Percentiles rank a stretch among this genome's conserved stretches.
phyloP scores from a whole-genome alignment of 75 land plant species.

The Adiantum capillusveneris region DNA sequence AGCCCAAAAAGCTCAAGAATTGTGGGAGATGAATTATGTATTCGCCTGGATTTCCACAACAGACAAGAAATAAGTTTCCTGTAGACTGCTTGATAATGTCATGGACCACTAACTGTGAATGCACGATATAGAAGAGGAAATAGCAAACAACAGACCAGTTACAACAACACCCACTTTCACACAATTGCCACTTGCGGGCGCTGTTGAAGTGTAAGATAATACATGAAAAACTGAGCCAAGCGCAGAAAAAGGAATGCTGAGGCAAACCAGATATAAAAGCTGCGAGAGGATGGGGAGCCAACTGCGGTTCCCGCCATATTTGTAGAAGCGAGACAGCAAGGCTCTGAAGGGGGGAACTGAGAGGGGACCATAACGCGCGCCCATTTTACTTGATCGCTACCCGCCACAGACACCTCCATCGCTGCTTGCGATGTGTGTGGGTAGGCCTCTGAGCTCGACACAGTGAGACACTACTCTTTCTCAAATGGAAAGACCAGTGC shows the following conservation, averaged over 20 bases:
- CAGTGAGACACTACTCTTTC: no score
- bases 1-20: conserved; percentile 19
- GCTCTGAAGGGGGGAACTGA: not conserved
- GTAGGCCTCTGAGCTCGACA: no score
- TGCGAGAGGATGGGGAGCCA: not conserved
- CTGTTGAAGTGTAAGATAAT: no score
- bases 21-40: conserved; percentile 16
- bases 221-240: no score
- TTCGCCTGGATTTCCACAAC: conserved; percentile 6
- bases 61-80: not conserved
- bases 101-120: no score
- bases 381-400: conserved; percentile 25
- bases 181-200: no score
- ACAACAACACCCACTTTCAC: no score
- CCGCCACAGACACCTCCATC: conserved; percentile 31
- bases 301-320: no score
- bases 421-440: no score
- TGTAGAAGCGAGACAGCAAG: not conserved
- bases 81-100: no score
- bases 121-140: not conserved
- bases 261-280: not conserved
- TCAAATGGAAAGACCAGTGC: no score
- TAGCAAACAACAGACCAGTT: not conserved
- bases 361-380: conserved; percentile 13
- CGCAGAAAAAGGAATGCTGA: not conserved